These are phyloP conservation scores for Colletotrichum filicis DNA, from an alignment of 2,329 filamentous ascomycete genomes.

Conservation along the genomic window DNA sequence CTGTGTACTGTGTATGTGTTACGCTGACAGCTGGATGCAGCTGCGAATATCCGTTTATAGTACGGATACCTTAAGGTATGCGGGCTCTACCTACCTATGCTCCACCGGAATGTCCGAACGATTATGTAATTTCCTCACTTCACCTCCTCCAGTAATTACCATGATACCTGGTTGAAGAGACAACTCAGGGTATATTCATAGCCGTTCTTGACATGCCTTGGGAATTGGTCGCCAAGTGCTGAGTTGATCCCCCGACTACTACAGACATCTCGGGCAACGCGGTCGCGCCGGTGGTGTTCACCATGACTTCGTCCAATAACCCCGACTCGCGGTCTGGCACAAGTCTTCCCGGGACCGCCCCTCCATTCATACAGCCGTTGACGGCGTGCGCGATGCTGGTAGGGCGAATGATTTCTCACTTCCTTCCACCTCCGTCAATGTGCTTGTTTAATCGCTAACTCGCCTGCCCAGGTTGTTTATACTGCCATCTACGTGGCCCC, in stretches of 20 bases:
- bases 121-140: not conserved
- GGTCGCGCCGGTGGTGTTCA: not conserved
- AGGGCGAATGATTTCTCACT: not conserved
- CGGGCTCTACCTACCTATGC: too few species aligned
- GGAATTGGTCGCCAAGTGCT: not conserved
- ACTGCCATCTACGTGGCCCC: slow-evolving; percentile 91
- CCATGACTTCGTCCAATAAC: slow-evolving; percentile 13
- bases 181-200: too few species aligned
- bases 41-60: too few species aligned
- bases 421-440: too few species aligned
- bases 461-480: slow-evolving; percentile 71
- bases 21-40: too few species aligned
- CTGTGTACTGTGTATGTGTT: too few species aligned
- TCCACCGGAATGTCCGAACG: too few species aligned
- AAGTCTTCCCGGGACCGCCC: not conserved
- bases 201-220: too few species aligned
- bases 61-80: too few species aligned
- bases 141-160: not conserved
- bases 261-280: not conserved
- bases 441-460: not conserved
- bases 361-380: slow-evolving; percentile 8
- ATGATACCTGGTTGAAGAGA: too few species aligned
- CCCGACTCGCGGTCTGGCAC: slow-evolving; percentile 7
- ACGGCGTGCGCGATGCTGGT: slow-evolving; percentile 35
- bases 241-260: not conserved